Evolutionary conservation across 208 protist species (phyloP).

Genomic region (Leishmania braziliensis): DNA sequence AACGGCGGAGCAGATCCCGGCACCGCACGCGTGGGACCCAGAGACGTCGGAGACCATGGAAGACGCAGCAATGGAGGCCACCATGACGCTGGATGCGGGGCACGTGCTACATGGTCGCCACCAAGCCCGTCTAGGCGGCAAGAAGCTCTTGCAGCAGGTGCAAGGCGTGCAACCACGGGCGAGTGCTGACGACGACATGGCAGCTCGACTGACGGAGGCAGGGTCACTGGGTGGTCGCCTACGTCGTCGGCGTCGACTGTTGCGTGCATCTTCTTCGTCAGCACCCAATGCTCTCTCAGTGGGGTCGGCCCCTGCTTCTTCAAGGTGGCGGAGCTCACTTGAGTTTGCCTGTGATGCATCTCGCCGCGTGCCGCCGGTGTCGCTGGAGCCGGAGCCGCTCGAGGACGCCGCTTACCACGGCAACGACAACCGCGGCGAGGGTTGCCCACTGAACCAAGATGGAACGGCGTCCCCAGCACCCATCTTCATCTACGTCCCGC

Average conservation of each 20-base stretch:
- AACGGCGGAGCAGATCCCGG: conserved; percentile 75
- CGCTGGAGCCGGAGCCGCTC: conserved; percentile 29
- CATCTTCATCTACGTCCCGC: conserved; percentile 46
- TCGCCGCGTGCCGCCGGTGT: conserved; percentile 35
- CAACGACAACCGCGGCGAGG: conserved; percentile 61
- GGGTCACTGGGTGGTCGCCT: conserved; percentile 7
- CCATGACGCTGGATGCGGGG: conserved; percentile 23
- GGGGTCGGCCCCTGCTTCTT: neutral
- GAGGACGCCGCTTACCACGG: conserved; percentile 75
- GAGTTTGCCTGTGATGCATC: conserved; percentile 36
- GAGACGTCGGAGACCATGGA: conserved; percentile 58
- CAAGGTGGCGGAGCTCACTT: neutral
- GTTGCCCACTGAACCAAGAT: conserved; percentile 66
- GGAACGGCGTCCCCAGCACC: conserved; percentile 37
- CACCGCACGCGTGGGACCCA: conserved; percentile 75
- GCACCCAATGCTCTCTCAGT: neutral
- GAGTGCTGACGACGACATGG: conserved; percentile 60
- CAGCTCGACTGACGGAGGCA: conserved; percentile 3
- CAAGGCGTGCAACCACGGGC: conserved; percentile 44
- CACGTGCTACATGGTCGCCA: conserved; percentile 31
- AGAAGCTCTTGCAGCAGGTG: conserved; percentile 38
- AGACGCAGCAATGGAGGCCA: conserved; percentile 40
- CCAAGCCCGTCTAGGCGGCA: neutral
- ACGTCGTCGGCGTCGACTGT: conserved; percentile 4
- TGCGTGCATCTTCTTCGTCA: neutral